Percentiles rank a stretch among this genome's conserved stretches.
phyloP scores from a whole-genome alignment of 202 grass and related monocot species.

The Carex arenaria region DNA sequence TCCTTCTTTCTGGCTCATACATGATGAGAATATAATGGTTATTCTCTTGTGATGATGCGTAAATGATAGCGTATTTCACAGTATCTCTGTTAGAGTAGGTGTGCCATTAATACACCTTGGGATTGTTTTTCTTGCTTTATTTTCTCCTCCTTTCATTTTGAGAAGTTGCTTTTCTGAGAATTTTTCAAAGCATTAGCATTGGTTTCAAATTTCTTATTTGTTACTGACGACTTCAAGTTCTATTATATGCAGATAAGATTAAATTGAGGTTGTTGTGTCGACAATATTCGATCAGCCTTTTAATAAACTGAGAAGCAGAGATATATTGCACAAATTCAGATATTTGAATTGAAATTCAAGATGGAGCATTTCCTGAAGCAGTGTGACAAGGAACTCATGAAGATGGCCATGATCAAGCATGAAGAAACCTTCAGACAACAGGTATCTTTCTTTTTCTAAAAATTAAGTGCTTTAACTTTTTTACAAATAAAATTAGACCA shows the following conservation, averaged over 20 bases:
- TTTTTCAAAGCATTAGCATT: neutral
- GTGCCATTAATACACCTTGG: neutral
- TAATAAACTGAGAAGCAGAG: neutral
- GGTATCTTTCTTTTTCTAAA: slow-evolving; percentile 30
- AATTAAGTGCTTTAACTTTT: neutral
- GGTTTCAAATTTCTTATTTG: neutral
- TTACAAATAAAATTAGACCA: neutral
- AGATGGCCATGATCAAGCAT: slow-evolving; percentile 91
- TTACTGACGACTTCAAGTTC: neutral
- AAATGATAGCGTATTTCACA: neutral
- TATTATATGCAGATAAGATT: neutral
- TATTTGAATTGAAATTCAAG: slow-evolving; percentile 5
- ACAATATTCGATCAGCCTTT: neutral
- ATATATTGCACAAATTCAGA: neutral
- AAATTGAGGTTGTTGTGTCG: neutral
- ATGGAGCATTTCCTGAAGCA: slow-evolving; percentile 67
- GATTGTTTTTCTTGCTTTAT: neutral
- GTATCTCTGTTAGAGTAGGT: neutral
- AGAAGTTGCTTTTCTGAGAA: neutral
- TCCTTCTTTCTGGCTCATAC: slow-evolving; percentile 2
- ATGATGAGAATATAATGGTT: slow-evolving; percentile 15
- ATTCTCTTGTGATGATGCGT: slow-evolving; percentile 2
- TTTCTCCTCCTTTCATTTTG: neutral
- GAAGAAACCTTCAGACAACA: slow-evolving; percentile 92
- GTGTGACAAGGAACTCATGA: slow-evolving; percentile 85